These are phyloP conservation scores for Pueraria montana DNA, from an alignment of 306 rosid genomes.

Conservation along the genomic window DNA sequence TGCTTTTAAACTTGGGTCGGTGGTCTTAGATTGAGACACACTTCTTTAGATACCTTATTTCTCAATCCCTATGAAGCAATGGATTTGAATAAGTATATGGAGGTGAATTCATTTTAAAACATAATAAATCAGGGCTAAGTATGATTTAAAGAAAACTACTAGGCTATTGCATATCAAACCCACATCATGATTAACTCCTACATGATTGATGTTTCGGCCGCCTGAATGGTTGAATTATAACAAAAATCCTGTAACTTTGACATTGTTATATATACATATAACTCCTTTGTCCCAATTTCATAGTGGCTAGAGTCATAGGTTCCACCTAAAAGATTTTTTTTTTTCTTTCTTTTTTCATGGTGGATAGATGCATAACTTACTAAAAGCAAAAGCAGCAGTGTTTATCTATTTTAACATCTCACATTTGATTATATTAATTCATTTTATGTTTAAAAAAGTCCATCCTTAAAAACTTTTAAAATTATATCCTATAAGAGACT, in stretches of 20 bases:
- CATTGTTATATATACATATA: slow-evolving; percentile 6
- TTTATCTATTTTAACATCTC: not conserved
- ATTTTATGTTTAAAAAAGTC: no score
- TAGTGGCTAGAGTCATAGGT: slow-evolving; percentile 46
- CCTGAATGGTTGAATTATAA: slow-evolving; percentile 24
- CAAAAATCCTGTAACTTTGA: slow-evolving; percentile 12
- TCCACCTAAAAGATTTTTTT: slow-evolving; percentile 44
- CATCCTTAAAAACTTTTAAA: no score
- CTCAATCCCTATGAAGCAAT: slow-evolving; percentile 4
- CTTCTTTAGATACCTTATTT: slow-evolving; percentile 33
- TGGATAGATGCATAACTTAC: slow-evolving; percentile 3
- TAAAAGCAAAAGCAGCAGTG: not conserved
- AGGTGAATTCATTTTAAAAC: not conserved
- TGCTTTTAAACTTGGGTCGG: slow-evolving; percentile 44
- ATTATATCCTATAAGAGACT: no score
- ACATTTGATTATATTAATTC: no score
- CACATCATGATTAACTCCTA: slow-evolving; percentile 29
- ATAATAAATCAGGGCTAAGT: not conserved
- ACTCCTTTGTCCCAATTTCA: slow-evolving; percentile 32
- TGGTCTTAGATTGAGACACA: slow-evolving; percentile 44
- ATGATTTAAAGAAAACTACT: slow-evolving; percentile 1
- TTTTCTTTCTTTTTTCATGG: not conserved
- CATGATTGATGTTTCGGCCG: slow-evolving; percentile 40
- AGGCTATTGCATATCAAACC: slow-evolving; percentile 44
- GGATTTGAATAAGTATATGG: slow-evolving; percentile 39